Base-by-base conservation (phyloP, 2,329 filamentous ascomycete species). In the Apiospora rasikravindrae region DNA sequence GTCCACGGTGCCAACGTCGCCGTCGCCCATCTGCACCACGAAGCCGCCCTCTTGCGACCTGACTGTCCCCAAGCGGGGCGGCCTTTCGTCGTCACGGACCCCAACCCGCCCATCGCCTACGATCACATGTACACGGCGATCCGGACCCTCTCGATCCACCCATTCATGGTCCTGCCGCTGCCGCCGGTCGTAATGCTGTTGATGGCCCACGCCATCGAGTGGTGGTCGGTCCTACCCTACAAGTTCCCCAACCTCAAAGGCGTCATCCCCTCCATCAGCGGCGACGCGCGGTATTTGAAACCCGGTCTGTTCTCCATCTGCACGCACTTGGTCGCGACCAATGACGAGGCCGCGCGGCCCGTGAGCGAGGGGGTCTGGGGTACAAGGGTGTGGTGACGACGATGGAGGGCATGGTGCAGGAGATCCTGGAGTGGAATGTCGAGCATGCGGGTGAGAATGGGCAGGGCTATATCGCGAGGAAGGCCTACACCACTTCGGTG, bases 1-100 rank as follows among this genome's bases (percentile, higher is more conserved):
- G 80, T 82, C 2, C 84, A 85, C 70, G 82, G 81, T 37, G 79
- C 80, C 71, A 85, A 86, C 73, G 82, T 83, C 8, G 81, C 83
- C 8, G 72, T 84, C 13, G 83, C 83, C 7, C 84, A 86, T 70
- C 75, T 86, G 24, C 75, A 84, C 5, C 80, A 84, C 44, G 83
- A 86, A 70, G 82, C 83, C 2, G 78, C 80, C n/a, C 81, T 85
- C 2, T 76, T 51, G 22, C 37, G 13, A 22, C 26, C 24, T 2
- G 33, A 42, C 44, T 49, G 67, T 11, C 67, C 72, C 13, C 72
- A 73, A 66, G 81, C 83, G 1, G 84, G 83, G 26, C 79, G 82
- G 0, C 84, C 84, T 0, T 86, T 83, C 70, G 77, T 81, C 0
- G 76, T 85, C 8, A 85, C 83, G 0, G 84, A 85, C 71, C 84